Evolutionary conservation across 164 flowering plant species (phyloP).

Genomic region (Amborella trichopoda): DNA sequence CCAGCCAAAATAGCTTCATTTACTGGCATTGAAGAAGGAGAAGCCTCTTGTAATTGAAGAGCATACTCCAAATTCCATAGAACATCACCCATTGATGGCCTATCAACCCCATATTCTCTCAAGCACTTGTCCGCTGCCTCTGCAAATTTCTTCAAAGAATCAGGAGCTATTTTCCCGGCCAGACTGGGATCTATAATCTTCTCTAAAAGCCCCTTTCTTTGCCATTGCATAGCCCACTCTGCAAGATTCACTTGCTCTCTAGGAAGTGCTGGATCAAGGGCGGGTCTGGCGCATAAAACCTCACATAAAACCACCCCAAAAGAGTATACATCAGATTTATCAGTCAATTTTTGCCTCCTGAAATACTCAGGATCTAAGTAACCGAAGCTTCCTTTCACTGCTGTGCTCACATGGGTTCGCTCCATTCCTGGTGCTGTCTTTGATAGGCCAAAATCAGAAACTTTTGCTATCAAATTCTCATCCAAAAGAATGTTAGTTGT

Average conservation of each 20-base stretch:
- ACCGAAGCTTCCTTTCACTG: conserved; percentile 15
- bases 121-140: conserved; percentile 17
- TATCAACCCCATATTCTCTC: conserved; percentile 12
- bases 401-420: conserved; percentile 16
- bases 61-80: conserved; percentile 18
- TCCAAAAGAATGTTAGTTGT: conserved; percentile 14
- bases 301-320: conserved; percentile 14
- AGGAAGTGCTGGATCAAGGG: conserved; percentile 13
- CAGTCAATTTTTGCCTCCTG: conserved; percentile 13
- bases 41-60: conserved; percentile 11
- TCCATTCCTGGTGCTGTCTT: conserved; percentile 13
- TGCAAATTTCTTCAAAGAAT: conserved; percentile 14
- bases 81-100: conserved; percentile 18
- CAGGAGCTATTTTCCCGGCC: conserved; percentile 4
- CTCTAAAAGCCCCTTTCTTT: conserved; percentile 15
- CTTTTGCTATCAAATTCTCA: conserved; percentile 13
- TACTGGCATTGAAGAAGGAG: not conserved
- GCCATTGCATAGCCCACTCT: conserved; percentile 19
- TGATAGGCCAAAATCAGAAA: conserved; percentile 16
- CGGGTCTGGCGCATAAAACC: conserved; percentile 14
- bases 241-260: conserved; percentile 19
- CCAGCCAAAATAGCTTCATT: too few species aligned
- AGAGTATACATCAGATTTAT: conserved; percentile 15
- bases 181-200: conserved; percentile 13
- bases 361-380: conserved; percentile 16